Conservation (phyloP, 1,139 yeast genomes). For the Yamadazyma dendronema region DNA sequence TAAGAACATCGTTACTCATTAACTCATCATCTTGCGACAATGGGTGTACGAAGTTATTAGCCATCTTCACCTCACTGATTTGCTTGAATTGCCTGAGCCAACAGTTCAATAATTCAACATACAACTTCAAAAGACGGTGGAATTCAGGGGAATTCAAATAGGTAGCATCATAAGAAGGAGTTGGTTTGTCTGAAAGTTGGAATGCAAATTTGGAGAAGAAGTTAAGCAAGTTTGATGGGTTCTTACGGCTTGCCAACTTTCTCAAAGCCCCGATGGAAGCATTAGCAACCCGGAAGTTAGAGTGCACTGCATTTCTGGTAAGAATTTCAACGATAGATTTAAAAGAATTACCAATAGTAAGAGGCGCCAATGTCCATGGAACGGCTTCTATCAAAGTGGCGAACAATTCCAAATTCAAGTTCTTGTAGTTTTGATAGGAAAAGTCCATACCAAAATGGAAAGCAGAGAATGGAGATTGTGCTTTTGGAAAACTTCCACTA, state of each 20-base stretch:
- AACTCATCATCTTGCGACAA: constrained; percentile 38
- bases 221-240: constrained; percentile 70
- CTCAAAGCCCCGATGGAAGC: constrained; percentile 66
- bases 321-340: constrained; percentile 69
- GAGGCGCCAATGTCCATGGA: constrained; percentile 62
- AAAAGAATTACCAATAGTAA: constrained; percentile 46
- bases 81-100: constrained; percentile 70
- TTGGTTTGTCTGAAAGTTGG: constrained; percentile 68
- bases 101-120: constrained; percentile 72
- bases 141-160: constrained; percentile 59
- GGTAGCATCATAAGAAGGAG: constrained; percentile 48
- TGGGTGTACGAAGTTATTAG: constrained; percentile 22
- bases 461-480: constrained; percentile 33
- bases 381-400: constrained; percentile 66
- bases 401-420: constrained; percentile 58
- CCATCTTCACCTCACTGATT: constrained; percentile 19
- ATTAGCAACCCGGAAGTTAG: constrained; percentile 55
- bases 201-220: constrained; percentile 79
- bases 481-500: constrained; percentile 17
- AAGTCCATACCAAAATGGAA: constrained; percentile 58
- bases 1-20: constrained; percentile 42
- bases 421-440: constrained; percentile 28
- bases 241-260: constrained; percentile 62
- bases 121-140: constrained; percentile 60
- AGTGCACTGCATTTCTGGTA: constrained; percentile 73